Base-by-base conservation (phyloP, 495 filamentous ascomycete species). In the Thozetella sp. region DNA sequence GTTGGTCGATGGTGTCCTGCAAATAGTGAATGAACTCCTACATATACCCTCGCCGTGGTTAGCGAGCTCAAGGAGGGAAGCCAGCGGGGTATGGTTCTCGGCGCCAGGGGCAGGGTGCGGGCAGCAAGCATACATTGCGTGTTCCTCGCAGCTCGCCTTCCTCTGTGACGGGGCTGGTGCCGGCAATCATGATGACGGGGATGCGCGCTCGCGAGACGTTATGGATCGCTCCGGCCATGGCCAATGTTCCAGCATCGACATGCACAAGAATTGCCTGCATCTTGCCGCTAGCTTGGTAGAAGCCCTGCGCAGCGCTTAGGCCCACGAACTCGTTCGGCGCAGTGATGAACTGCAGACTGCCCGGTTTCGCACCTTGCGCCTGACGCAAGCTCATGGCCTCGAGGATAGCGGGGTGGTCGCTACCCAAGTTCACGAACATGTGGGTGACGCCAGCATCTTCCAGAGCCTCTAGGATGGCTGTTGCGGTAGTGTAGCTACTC, bases 391-490 rank as follows among this genome's bases (percentile, higher is more conserved):
- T 88, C 71, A 96, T 93, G 9, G 91, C 90, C 72, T 95, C 92
- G 56, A 95, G 81, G 63, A 96, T 93, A 53, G 63, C 86, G 19
- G 91, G 91, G 63, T 94, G 91, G 64, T 94, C 91, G 25, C 88
- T 90, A 43, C 92, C 56, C 24, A 58, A 22, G 20, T 58, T 52
- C 25, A 58, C 48, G 48, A 58, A 53, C 2, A 58, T 45, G 26
- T 58, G 46, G 3, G 56, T 26, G 10, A 58, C 51, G 13, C 45
- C 56, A 22, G 56, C 48, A 1, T 25, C 26, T 22, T 23, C 27
- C 15, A 58, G 45, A 2, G 46, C 46, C 26, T 53, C 12, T 9
- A 58, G 48, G 20, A 58, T 58, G 25, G 56, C 56, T n/a, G 55
- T 37, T 15, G 30, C 30, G 6, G 30, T 37, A 15, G 30, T 37